Percentiles rank a stretch among this genome's conserved stretches.
phyloP scores from a whole-genome alignment of 257 asterid species.

The Nyctanthes arbortristis region DNA sequence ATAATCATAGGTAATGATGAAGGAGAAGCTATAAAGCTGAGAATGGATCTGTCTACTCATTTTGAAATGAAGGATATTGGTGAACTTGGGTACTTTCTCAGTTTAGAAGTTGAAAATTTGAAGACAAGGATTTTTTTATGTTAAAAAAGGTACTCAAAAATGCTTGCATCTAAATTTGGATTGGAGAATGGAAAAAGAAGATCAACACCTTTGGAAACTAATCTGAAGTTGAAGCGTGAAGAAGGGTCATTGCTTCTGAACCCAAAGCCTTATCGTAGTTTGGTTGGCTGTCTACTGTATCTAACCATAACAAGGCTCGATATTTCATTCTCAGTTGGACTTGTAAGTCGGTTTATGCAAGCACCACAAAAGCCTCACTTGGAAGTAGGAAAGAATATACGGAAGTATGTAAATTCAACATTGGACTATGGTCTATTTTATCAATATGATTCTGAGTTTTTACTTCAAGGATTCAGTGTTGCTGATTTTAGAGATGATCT shows the following conservation, averaged over 20 bases:
- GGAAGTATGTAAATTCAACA: constrained; percentile 9
- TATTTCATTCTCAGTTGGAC: background rate
- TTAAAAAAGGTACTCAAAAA: constrained; percentile 23
- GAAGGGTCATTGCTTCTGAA: constrained; percentile 3
- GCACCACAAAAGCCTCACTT: background rate
- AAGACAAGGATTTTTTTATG: background rate
- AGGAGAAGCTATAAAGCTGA: constrained; percentile 1
- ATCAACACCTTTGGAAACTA: constrained; percentile 17
- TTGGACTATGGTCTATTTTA: background rate
- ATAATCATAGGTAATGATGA: constrained; percentile 21
- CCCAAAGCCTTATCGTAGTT: constrained; percentile 16
- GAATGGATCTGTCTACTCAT: background rate
- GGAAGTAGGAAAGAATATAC: constrained; percentile 13
- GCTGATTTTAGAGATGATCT: constrained; percentile 15
- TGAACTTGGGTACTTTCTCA: constrained; percentile 11
- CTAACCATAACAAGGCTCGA: constrained; percentile 15
- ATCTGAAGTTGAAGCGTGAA: background rate
- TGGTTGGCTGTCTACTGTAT: constrained; percentile 19
- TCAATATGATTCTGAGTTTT: background rate
- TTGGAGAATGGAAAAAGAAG: background rate
- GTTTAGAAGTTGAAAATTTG: constrained; percentile 8
- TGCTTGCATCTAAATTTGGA: background rate
- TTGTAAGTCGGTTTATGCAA: constrained; percentile 14
- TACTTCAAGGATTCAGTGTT: background rate
- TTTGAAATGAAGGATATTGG: constrained; percentile 29